Conservation (phyloP, 306 rosid species). For the Vigna hirtella region DNA sequence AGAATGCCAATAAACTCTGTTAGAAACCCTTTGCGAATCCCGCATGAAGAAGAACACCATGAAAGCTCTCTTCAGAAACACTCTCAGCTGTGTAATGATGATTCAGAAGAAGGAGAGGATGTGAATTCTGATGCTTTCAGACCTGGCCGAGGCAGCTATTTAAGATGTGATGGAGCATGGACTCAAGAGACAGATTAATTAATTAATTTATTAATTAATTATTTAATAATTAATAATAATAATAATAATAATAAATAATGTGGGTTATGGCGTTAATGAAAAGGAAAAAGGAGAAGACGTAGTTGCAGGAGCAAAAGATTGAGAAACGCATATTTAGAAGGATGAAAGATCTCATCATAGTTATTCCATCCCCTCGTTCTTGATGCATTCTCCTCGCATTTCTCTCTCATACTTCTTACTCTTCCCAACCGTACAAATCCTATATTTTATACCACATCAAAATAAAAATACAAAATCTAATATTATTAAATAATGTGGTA, state of each 20-base stretch:
- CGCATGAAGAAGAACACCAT: conserved; percentile 41
- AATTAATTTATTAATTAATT: background rate
- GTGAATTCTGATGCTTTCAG: background rate
- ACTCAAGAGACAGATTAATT: background rate
- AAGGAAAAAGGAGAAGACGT: conserved; percentile 50
- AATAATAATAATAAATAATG: background rate
- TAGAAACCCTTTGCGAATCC: conserved; percentile 75
- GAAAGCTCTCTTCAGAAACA: background rate
- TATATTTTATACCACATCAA: too few species aligned
- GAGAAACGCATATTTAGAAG: conserved; percentile 47
- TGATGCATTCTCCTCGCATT: conserved; percentile 53
- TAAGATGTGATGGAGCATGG: background rate
- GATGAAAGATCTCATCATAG: conserved; percentile 58
- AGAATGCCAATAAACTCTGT: conserved; percentile 98
- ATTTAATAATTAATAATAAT: too few species aligned
- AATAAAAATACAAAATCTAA: too few species aligned
- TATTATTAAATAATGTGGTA: too few species aligned
- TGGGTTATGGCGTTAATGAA: background rate
- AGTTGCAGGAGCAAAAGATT: background rate
- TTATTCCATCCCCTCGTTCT: conserved; percentile 60
- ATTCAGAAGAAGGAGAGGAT: background rate
- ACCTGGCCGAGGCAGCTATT: conserved; percentile 23
- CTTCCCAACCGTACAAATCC: too few species aligned
- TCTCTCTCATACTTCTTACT: background rate
- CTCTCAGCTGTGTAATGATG: too few species aligned